Conservation (phyloP, 768 basidiomycete genomes). For the Suillus discolor region DNA sequence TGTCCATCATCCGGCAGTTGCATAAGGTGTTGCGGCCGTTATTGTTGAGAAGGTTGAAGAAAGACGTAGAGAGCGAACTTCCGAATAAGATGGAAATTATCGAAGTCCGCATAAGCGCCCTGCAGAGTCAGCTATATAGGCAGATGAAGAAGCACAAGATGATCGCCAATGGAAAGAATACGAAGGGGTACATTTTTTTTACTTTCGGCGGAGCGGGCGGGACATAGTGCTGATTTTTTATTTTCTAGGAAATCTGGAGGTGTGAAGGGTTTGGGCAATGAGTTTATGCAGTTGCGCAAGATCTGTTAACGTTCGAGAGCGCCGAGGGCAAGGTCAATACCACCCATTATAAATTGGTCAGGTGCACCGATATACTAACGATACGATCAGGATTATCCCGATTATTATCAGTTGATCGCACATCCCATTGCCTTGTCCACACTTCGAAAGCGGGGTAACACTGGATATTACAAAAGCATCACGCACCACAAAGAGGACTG, state of each 20-base stretch:
- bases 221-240: conserved; percentile 8
- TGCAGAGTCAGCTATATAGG: conserved; percentile 92
- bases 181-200: conserved; percentile 61
- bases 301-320: conserved; percentile 94
- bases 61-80: conserved; percentile 93
- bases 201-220: neutral
- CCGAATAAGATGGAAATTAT: conserved; percentile 98
- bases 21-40: conserved; percentile 96
- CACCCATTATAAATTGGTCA: conserved; percentile 79
- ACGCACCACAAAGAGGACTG: conserved; percentile 76
- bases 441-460: conserved; percentile 75
- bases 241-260: conserved; percentile 64
- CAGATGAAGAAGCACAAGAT: conserved; percentile 99
- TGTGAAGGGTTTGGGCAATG: conserved; percentile 90
- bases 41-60: conserved; percentile 89
- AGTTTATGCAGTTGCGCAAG: conserved; percentile 97
- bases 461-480: conserved; percentile 73
- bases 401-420: conserved; percentile 88
- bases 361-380: conserved; percentile 38
- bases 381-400: conserved; percentile 74
- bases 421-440: conserved; percentile 87
- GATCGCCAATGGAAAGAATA: conserved; percentile 81
- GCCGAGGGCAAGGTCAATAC: conserved; percentile 95
- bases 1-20: conserved; percentile 93
- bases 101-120: conserved; percentile 90